A percentile compares a stretch with the other conserved stretches of the same genome.
phyloP scores from a whole-genome alignment of 805 yeast species.

The Saturnispora serradocipensis region DNA sequence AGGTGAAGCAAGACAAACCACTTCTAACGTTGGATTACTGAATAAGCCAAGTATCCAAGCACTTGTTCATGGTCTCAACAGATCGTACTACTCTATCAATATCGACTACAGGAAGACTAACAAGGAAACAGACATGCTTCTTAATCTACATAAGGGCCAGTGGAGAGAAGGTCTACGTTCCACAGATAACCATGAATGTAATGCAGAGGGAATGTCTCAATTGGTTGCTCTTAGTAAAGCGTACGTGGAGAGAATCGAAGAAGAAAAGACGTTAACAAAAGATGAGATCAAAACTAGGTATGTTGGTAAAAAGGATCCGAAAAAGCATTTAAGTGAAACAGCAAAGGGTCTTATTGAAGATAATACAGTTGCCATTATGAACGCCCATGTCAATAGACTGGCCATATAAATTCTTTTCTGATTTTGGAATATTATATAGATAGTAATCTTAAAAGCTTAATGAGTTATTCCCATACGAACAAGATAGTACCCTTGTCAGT shows the following conservation, averaged over 20 bases:
- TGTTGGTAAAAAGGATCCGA: conserved; percentile 98
- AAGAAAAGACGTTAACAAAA: conserved; percentile 80
- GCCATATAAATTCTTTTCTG: conserved; percentile 49
- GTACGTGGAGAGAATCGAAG: conserved; percentile 83
- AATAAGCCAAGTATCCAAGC: conserved; percentile 97
- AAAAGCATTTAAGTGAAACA: conserved; percentile 88
- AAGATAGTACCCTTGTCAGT: neutral
- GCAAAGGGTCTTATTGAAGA: conserved; percentile 83
- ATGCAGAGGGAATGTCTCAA: conserved; percentile 59
- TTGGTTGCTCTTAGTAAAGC: conserved; percentile 87
- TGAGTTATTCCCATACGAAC: neutral
- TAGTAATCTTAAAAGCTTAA: neutral
- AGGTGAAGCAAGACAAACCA: conserved; percentile 95
- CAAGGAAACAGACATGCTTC: conserved; percentile 85
- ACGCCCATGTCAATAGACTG: conserved; percentile 82
- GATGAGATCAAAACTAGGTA: conserved; percentile 91
- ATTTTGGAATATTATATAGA: neutral
- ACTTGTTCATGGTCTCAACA: conserved; percentile 90
- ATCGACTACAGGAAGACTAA: conserved; percentile 91
- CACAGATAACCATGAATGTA: conserved; percentile 74
- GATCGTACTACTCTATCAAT: conserved; percentile 92
- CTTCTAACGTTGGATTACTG: conserved; percentile 89
- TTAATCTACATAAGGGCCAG: conserved; percentile 86
- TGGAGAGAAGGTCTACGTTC: conserved; percentile 91
- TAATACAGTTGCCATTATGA: conserved; percentile 76